These are phyloP conservation scores for Periconia macrospinosa DNA, from an alignment of 2,329 filamentous ascomycete species.

Conservation along the genomic window DNA sequence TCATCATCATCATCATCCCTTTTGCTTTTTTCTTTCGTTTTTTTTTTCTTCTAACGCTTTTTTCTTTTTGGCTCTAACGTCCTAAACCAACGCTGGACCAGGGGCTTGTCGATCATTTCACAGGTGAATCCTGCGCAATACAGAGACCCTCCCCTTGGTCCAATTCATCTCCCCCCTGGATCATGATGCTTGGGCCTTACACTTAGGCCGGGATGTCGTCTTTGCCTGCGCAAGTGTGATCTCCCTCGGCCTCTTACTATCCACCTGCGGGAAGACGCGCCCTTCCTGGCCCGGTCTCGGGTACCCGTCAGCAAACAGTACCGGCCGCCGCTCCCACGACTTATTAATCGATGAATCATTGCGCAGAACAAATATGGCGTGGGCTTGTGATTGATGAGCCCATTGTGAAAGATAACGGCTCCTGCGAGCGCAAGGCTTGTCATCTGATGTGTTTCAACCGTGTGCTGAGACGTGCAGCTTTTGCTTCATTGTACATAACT, in stretches of 20 bases:
- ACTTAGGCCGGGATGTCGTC: too few species aligned
- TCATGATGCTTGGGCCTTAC: not conserved
- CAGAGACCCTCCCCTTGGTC: slow-evolving; percentile 6
- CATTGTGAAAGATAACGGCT: not conserved
- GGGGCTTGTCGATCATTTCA: slow-evolving; percentile 16
- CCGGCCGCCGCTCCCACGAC: not conserved
- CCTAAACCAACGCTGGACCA: slow-evolving; percentile 3
- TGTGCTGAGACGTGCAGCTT: not conserved
- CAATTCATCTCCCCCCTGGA: slow-evolving; percentile 1
- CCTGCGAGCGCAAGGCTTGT: not conserved
- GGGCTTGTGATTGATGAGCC: not conserved
- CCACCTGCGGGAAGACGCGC: not conserved
- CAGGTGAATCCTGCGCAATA: not conserved
- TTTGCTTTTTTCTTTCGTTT: not conserved
- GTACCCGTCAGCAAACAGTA: not conserved
- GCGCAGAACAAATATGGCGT: too few species aligned
- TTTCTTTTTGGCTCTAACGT: not conserved
- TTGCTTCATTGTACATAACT: not conserved
- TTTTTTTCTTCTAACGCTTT: not conserved
- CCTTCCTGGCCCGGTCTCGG: not conserved
- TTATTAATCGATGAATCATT: not conserved
- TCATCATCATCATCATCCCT: too few species aligned
- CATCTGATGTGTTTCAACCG: not conserved
- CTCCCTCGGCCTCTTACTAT: slow-evolving; percentile 9
- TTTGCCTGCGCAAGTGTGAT: slow-evolving; percentile 4